Conservation (phyloP, 768 basidiomycete genomes). For the Fomitopsis pulvina region DNA sequence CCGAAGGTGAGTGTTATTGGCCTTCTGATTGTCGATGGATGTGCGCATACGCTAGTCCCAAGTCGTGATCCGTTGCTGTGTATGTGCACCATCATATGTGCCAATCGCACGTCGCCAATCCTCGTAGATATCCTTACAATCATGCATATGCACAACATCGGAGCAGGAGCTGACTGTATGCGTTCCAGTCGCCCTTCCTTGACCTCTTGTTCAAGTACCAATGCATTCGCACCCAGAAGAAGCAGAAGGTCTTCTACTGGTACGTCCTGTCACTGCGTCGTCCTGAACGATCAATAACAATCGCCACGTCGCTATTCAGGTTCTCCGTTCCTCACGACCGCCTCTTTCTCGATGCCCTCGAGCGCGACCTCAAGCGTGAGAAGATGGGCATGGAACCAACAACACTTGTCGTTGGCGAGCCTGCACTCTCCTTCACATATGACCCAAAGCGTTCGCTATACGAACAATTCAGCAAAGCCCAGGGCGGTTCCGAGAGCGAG, state of each 20-base stretch:
- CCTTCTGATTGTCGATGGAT: background rate
- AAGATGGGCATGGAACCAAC: constrained; percentile 87
- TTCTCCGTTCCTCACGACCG: constrained; percentile 97
- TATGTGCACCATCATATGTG: too few relatives aligned
- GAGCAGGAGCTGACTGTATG: background rate
- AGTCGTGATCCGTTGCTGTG: background rate
- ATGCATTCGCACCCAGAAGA: constrained; percentile 96
- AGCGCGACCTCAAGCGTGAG: constrained; percentile 93
- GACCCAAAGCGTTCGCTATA: constrained; percentile 81
- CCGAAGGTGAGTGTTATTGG: constrained; percentile 60
- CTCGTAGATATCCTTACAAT: too few relatives aligned
- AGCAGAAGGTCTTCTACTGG: constrained; percentile 99
- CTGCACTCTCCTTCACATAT: constrained; percentile 83
- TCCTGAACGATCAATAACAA: background rate
- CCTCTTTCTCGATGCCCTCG: constrained; percentile 93
- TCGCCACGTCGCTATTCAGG: constrained; percentile 41
- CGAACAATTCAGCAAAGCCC: constrained; percentile 70
- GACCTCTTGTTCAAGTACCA: constrained; percentile 94
- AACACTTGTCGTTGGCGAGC: constrained; percentile 69
- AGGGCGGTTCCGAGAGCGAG: constrained; percentile 29
- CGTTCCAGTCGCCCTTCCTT: constrained; percentile 80
- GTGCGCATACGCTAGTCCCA: background rate
- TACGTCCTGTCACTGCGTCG: constrained; percentile 28
- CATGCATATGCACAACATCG: background rate
- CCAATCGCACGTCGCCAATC: too few relatives aligned